Conservation (phyloP, 1,139 yeast species). For the Pichia sp. region DNA sequence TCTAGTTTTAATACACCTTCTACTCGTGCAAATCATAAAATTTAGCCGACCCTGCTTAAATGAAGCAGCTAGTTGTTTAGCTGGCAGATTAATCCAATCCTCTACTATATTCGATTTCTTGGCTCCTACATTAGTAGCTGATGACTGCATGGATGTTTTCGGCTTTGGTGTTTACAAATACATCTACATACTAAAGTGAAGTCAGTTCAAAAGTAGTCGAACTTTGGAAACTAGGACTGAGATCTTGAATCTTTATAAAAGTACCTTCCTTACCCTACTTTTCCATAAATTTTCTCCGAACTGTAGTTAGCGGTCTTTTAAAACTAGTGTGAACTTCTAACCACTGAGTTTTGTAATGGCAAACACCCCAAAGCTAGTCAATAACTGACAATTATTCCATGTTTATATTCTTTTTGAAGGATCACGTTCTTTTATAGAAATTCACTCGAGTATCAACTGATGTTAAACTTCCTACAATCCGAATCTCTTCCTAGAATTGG, state of each 20-base stretch:
- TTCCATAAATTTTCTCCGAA: neutral
- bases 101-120: neutral
- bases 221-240: neutral
- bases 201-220: neutral
- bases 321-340: neutral
- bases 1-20: too few species aligned
- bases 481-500: neutral
- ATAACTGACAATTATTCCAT: neutral
- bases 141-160: neutral
- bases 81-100: neutral
- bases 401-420: neutral
- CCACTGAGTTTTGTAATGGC: neutral
- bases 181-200: neutral
- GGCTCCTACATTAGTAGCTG: neutral
- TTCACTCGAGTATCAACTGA: neutral
- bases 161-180: neutral
- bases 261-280: neutral
- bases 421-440: neutral
- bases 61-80: neutral
- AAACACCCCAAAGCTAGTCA: neutral
- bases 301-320: neutral
- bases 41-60: neutral
- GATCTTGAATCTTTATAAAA: neutral
- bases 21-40: neutral
- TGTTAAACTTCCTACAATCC: neutral